Conservation (phyloP, 169 alveolate species). For the Cryptosporidium xiaoi region DNA sequence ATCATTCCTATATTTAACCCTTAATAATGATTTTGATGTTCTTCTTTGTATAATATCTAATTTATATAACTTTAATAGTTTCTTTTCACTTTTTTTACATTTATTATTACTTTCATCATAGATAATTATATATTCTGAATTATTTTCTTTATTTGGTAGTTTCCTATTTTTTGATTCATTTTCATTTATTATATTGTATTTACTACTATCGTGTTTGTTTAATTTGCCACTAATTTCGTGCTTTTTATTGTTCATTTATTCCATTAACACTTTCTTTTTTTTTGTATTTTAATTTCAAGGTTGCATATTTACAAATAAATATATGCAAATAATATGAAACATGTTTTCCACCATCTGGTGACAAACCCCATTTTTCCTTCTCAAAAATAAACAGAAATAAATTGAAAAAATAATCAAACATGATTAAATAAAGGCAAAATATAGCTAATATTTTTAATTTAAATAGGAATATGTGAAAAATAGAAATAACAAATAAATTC, state of each 20-base stretch:
- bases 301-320: no score
- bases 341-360: no score
- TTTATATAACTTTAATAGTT: not conserved
- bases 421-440: not conserved
- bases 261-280: no score
- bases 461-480: not conserved
- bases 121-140: not conserved
- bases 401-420: not conserved
- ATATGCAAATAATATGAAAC: no score
- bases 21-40: conserved; percentile 41
- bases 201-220: no score
- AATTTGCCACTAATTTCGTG: no score
- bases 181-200: no score
- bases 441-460: not conserved
- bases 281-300: no score
- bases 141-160: not conserved
- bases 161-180: no score
- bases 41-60: conserved; percentile 44
- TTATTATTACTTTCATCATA: not conserved
- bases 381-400: no score
- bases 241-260: no score
- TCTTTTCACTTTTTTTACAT: not conserved
- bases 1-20: conserved; percentile 31
- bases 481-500: not conserved
- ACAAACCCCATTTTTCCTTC: no score